phyloP scores from a whole-genome alignment of 164 flowering plant species.

The Macadamia integrifolia region DNA sequence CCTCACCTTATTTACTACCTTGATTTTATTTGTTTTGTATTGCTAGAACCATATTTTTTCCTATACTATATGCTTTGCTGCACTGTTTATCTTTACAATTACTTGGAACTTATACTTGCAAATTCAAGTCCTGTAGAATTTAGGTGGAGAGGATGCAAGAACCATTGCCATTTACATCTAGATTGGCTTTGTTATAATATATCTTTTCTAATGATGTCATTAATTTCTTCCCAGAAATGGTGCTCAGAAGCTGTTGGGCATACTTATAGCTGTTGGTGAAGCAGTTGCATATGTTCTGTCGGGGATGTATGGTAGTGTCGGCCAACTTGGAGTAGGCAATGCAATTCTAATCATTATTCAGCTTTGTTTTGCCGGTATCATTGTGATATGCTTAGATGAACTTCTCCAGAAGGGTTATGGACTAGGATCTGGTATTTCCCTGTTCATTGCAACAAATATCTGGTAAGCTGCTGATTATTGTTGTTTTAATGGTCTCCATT shows the following conservation, averaged over 20 bases:
- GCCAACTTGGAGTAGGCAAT: conserved; percentile 71
- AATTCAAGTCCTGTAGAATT: too few species aligned
- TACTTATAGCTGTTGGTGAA: conserved; percentile 58
- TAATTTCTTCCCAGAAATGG: conserved; percentile 43
- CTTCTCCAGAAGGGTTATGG: conserved; percentile 73
- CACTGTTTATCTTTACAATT: too few species aligned
- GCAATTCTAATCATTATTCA: conserved; percentile 59
- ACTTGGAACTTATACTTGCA: too few species aligned
- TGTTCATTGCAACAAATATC: conserved; percentile 70
- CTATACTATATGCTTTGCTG: too few species aligned
- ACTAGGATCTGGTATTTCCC: conserved; percentile 63
- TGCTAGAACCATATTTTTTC: too few species aligned
- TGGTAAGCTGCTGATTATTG: conserved; percentile 32
- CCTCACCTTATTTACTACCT: too few species aligned
- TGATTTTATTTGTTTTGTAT: too few species aligned
- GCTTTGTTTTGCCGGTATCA: conserved; percentile 67
- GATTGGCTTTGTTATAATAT: too few species aligned
- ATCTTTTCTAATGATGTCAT: not conserved
- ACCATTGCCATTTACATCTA: too few species aligned
- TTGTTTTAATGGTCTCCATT: not conserved
- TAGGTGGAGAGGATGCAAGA: too few species aligned
- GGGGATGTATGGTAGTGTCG: conserved; percentile 69
- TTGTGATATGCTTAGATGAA: conserved; percentile 66
- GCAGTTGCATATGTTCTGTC: conserved; percentile 72
- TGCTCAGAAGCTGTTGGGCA: conserved; percentile 66